Percentiles rank a stretch among this genome's conserved stretches.
Conservation (phyloP, 768 basidiomycete genomes). For the Hydnum rufescens region DNA sequence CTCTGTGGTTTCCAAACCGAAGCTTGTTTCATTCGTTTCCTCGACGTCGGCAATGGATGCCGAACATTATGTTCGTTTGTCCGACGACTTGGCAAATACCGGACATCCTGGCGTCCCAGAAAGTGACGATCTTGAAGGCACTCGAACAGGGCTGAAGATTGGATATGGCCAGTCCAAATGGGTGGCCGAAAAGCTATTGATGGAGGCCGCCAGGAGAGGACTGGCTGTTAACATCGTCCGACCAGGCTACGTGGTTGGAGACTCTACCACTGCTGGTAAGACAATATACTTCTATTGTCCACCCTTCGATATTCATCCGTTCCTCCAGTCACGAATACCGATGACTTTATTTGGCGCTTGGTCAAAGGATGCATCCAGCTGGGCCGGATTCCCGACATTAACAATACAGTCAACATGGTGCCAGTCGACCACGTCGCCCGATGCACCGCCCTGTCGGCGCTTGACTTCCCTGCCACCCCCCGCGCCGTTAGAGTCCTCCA, state of each 20-base stretch:
- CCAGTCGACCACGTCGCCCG: constrained; percentile 92
- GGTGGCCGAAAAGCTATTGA: constrained; percentile 89
- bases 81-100: constrained; percentile 35
- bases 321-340: constrained; percentile 78
- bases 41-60: constrained; percentile 92
- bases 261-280: constrained; percentile 70
- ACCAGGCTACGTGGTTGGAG: constrained; percentile 92
- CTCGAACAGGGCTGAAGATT: constrained; percentile 50
- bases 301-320: constrained; percentile 2
- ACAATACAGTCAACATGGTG: constrained; percentile 96
- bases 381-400: constrained; percentile 91
- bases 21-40: constrained; percentile 76
- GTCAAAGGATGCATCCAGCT: constrained; percentile 98
- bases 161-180: constrained; percentile 98
- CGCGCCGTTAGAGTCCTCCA: constrained; percentile 29
- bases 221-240: constrained; percentile 71
- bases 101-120: constrained; percentile 50
- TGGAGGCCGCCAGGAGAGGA: constrained; percentile 78
- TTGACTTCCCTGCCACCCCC: constrained; percentile 29
- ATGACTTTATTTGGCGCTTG: constrained; percentile 96
- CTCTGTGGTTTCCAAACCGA: constrained; percentile 40
- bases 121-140: constrained; percentile 73
- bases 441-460: constrained; percentile 52
- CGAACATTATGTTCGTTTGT: constrained; percentile 71
- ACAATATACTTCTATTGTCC: neutral